Conservation (phyloP, 306 rosid species). For the Fagus sylvatica region DNA sequence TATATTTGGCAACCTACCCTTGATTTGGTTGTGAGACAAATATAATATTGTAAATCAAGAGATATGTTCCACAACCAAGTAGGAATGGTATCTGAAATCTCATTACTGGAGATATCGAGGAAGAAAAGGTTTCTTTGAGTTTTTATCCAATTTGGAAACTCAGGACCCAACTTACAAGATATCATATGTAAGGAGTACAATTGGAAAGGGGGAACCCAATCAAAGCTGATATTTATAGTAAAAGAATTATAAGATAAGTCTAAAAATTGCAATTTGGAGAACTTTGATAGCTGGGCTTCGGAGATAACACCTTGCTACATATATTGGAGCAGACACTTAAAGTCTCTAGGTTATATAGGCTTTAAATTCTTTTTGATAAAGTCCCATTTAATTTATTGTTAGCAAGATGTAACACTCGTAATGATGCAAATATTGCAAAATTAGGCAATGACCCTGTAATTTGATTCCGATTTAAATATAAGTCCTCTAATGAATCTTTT, state of each 20-base stretch:
- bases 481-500: too few species aligned
- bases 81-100: constrained; percentile 20
- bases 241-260: constrained; percentile 13
- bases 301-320: too few species aligned
- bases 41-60: background rate
- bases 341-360: too few species aligned
- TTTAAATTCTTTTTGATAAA: too few species aligned
- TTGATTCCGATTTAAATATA: too few species aligned
- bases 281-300: background rate
- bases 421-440: too few species aligned
- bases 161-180: constrained; percentile 25
- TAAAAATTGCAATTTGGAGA: background rate
- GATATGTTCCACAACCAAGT: constrained; percentile 28
- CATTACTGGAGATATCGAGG: background rate
- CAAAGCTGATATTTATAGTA: background rate
- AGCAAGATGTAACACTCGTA: too few species aligned
- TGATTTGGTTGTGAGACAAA: constrained; percentile 26
- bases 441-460: background rate
- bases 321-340: too few species aligned
- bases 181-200: background rate
- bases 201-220: constrained; percentile 17
- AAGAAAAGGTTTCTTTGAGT: constrained; percentile 11
- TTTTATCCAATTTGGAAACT: constrained; percentile 33
- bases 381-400: too few species aligned
- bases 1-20: constrained; percentile 16